Percentiles rank a stretch among this genome's conserved stretches.
phyloP scores from a whole-genome alignment of 441 rosid genomes.

The Syzygium malaccense region DNA sequence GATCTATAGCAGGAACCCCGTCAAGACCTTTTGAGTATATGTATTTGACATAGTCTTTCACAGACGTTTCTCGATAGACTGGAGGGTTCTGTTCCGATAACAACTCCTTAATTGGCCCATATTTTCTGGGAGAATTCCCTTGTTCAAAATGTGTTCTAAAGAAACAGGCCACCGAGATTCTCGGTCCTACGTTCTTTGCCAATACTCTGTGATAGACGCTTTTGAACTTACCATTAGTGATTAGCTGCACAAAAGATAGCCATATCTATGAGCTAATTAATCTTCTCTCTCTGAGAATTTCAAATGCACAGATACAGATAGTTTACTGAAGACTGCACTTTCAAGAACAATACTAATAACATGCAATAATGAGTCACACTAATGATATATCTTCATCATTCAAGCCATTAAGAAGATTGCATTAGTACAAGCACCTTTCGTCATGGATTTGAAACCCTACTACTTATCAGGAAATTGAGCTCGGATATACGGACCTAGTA shows the following conservation, averaged over 20 bases:
- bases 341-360: too few species aligned
- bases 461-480: neutral
- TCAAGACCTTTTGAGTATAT: neutral
- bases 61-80: slow-evolving; percentile 16
- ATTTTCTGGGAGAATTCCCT: neutral
- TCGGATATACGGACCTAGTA: neutral
- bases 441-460: too few species aligned
- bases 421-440: too few species aligned
- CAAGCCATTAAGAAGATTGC: neutral
- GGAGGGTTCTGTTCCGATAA: slow-evolving; percentile 17
- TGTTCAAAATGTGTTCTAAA: neutral
- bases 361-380: neutral
- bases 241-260: neutral
- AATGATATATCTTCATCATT: neutral
- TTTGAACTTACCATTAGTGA: neutral
- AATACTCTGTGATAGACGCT: slow-evolving; percentile 1
- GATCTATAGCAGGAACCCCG: slow-evolving; percentile 28
- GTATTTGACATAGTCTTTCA: neutral
- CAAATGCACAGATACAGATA: too few species aligned
- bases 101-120: slow-evolving; percentile 6
- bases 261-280: neutral
- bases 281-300: too few species aligned
- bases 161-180: neutral
- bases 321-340: neutral
- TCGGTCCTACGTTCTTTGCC: neutral